Percentiles rank a stretch among this genome's conserved stretches.
phyloP scores from a whole-genome alignment of 352 stramenopile species.

The Phytophthora melonis region DNA sequence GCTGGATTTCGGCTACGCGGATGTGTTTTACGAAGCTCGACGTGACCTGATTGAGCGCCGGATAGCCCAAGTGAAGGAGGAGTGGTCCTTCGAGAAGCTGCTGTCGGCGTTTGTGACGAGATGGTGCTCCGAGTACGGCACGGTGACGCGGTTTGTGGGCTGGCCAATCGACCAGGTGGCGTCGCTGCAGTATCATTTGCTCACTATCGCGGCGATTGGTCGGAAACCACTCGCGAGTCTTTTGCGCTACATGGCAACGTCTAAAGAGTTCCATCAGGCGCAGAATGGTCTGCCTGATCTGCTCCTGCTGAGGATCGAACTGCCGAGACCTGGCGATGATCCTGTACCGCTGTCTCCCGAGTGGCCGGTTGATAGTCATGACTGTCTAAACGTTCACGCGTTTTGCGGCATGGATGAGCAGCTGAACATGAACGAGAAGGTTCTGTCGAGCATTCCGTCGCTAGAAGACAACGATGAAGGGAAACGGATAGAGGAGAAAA shows the following conservation, averaged over 20 bases:
- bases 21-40: constrained; percentile 58
- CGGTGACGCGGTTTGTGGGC: constrained; percentile 70
- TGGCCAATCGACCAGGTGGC: constrained; percentile 51
- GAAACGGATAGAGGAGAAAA: constrained; percentile 21
- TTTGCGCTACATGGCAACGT: constrained; percentile 74
- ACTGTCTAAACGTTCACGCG: constrained; percentile 53
- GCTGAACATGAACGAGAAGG: constrained; percentile 58
- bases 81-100: constrained; percentile 57
- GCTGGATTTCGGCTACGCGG: constrained; percentile 76
- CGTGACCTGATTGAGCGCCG: constrained; percentile 54
- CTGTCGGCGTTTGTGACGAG: constrained; percentile 44
- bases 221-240: constrained; percentile 50
- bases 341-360: constrained; percentile 5
- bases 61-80: constrained; percentile 48
- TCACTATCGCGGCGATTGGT: constrained; percentile 61
- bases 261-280: constrained; percentile 70
- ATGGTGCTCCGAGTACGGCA: constrained; percentile 58
- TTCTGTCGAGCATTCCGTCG: background rate
- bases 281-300: constrained; percentile 83
- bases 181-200: constrained; percentile 59
- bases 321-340: constrained; percentile 1
- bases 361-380: constrained; percentile 41
- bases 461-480: constrained; percentile 7
- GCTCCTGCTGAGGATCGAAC: constrained; percentile 55
- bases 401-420: constrained; percentile 69